Evolutionary conservation across 352 stramenopile species (phyloP).

Genomic region (Thraustochytrium striatum): DNA sequence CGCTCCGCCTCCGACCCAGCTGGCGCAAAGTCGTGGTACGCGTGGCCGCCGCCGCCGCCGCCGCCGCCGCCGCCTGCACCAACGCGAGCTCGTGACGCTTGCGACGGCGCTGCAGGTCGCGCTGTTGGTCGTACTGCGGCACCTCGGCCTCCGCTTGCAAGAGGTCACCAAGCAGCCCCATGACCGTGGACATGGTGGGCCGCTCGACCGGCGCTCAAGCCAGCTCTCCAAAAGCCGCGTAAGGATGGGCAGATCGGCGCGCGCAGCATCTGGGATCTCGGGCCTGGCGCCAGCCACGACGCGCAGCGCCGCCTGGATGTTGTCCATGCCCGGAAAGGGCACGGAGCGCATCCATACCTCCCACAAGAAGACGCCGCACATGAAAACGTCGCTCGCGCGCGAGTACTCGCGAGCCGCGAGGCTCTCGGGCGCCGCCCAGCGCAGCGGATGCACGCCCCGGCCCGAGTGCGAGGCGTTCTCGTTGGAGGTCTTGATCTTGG

Average conservation of each 20-base stretch:
- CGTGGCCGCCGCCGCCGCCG: too few species aligned
- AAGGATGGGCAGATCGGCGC: background rate
- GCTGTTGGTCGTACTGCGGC: too few species aligned
- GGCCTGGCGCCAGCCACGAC: conserved; percentile 42
- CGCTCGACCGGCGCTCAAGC: background rate
- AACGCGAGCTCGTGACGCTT: too few species aligned
- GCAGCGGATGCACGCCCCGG: conserved; percentile 49
- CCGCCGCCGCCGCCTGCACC: too few species aligned
- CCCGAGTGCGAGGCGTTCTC: background rate
- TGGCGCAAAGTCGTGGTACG: too few species aligned
- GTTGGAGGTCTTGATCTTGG: conserved; percentile 51
- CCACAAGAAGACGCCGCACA: conserved; percentile 57
- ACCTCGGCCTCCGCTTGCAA: too few species aligned
- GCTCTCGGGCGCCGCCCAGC: conserved; percentile 56
- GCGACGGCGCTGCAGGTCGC: too few species aligned
- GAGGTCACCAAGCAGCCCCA: background rate
- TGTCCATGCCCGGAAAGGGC: conserved; percentile 51
- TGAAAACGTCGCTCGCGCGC: conserved; percentile 56
- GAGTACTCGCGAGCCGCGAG: conserved; percentile 43
- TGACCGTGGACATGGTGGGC: background rate
- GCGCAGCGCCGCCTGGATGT: conserved; percentile 42
- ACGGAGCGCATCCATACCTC: conserved; percentile 53
- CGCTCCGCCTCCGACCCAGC: too few species aligned
- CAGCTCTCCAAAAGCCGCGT: background rate
- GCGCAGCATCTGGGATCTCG: background rate